A percentile compares a stretch with the other conserved stretches of the same genome.
These are phyloP conservation scores for Podospora tetraspora DNA, from an alignment of 495 filamentous ascomycete genomes.

Conservation along the genomic window DNA sequence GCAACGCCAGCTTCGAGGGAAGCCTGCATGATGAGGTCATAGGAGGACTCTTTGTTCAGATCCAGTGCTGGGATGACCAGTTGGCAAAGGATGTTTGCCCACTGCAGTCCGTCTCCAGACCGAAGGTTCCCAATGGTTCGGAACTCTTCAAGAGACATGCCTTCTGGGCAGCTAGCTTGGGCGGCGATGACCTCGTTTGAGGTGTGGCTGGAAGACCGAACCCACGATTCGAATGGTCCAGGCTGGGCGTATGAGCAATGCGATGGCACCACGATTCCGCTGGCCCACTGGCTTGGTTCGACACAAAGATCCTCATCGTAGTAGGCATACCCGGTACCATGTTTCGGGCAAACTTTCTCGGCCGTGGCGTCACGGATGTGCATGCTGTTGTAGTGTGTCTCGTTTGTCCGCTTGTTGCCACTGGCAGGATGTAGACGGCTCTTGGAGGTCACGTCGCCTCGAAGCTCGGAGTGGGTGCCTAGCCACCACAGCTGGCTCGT, in stretches of 20 bases:
- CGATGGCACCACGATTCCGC: background rate
- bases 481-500: background rate
- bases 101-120: slow-evolving; percentile 46
- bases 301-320: slow-evolving; percentile 13
- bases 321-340: slow-evolving; percentile 39
- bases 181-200: slow-evolving; percentile 44
- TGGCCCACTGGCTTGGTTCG: background rate
- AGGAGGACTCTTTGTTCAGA: slow-evolving; percentile 43
- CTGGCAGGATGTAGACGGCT: slow-evolving; percentile 20
- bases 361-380: slow-evolving; percentile 24
- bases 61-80: slow-evolving; percentile 43
- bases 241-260: slow-evolving; percentile 13
- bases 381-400: slow-evolving; percentile 12
- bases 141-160: slow-evolving; percentile 48
- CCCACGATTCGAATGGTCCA: slow-evolving; percentile 10
- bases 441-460: background rate
- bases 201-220: slow-evolving; percentile 16
- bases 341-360: slow-evolving; percentile 40
- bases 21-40: slow-evolving; percentile 45
- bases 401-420: slow-evolving; percentile 13
- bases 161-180: slow-evolving; percentile 37
- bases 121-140: slow-evolving; percentile 45
- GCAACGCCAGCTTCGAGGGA: slow-evolving; percentile 39
- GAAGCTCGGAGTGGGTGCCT: slow-evolving; percentile 2
- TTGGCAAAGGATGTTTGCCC: slow-evolving; percentile 51